phyloP scores from a whole-genome alignment of 306 rosid species.

The Psophocarpus tetragonolobus region DNA sequence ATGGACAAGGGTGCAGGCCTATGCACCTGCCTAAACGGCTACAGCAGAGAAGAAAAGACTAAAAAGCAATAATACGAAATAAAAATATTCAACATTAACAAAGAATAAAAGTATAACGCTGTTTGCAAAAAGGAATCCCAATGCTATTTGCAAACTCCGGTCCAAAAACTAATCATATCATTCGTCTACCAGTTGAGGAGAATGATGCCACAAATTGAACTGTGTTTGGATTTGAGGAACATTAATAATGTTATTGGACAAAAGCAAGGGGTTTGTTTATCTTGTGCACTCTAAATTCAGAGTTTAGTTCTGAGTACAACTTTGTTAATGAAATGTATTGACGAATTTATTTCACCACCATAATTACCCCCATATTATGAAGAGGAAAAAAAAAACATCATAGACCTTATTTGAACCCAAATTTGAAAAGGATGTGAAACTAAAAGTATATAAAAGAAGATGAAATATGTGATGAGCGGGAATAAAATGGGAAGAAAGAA shows the following conservation, averaged over 20 bases:
- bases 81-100: too few species aligned
- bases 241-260: constrained; percentile 3
- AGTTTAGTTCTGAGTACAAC: not conserved
- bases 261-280: not conserved
- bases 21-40: too few species aligned
- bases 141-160: not conserved
- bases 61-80: too few species aligned
- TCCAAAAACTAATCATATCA: constrained; percentile 5
- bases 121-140: not conserved
- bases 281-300: not conserved
- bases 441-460: not conserved
- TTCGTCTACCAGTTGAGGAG: not conserved
- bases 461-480: too few species aligned
- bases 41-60: too few species aligned
- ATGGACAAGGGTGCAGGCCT: too few species aligned
- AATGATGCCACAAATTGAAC: not conserved
- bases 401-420: not conserved
- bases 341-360: not conserved
- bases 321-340: not conserved
- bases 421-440: not conserved
- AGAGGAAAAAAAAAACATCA: not conserved
- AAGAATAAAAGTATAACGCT: not conserved
- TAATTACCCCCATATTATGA: not conserved
- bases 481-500: too few species aligned
- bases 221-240: constrained; percentile 4